Evolutionary conservation across 2,329 filamentous ascomycete species (phyloP).

Genomic region (Lasiodiplodia sp.): DNA sequence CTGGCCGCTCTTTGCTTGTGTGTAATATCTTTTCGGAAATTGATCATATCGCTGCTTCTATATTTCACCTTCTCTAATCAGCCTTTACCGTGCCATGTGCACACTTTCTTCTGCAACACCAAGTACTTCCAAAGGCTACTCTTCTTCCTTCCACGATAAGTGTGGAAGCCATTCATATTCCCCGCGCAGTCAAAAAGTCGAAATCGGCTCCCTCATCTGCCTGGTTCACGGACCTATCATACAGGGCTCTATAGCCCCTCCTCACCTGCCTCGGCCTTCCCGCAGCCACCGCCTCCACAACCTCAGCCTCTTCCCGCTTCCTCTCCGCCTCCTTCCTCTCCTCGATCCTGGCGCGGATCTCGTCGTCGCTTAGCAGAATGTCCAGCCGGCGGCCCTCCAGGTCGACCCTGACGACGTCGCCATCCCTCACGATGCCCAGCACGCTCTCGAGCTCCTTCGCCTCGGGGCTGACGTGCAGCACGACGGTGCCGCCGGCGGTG

Average conservation of each 20-base stretch:
- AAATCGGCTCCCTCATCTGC: conserved; percentile 68
- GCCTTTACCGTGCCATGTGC: no score
- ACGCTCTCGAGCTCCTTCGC: conserved; percentile 55
- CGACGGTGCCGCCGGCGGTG: conserved; percentile 62
- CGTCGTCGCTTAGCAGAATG: conserved; percentile 51
- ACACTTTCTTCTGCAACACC: no score
- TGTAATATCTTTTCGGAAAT: no score
- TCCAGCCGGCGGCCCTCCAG: conserved; percentile 51
- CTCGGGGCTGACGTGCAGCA: conserved; percentile 62
- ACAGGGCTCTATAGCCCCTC: conserved; percentile 67
- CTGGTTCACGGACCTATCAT: conserved; percentile 66
- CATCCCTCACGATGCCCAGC: conserved; percentile 57
- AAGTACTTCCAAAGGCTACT: no score
- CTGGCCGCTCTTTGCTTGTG: no score
- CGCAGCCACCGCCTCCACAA: conserved; percentile 39
- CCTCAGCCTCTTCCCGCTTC: conserved; percentile 37
- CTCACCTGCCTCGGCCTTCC: conserved; percentile 38
- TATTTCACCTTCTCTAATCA: not conserved
- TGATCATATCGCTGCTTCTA: not conserved
- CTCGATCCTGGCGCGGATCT: conserved; percentile 50
- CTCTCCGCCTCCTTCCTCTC: conserved; percentile 34
- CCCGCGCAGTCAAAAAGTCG: conserved; percentile 61
- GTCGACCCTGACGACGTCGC: conserved; percentile 58
- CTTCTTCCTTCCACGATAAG: no score
- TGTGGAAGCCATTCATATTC: not conserved